Evolutionary conservation across 495 filamentous ascomycete genomes (phyloP), one percentile per base, ranked within the genome.

Genomic region (Ascobolus immersus): DNA sequence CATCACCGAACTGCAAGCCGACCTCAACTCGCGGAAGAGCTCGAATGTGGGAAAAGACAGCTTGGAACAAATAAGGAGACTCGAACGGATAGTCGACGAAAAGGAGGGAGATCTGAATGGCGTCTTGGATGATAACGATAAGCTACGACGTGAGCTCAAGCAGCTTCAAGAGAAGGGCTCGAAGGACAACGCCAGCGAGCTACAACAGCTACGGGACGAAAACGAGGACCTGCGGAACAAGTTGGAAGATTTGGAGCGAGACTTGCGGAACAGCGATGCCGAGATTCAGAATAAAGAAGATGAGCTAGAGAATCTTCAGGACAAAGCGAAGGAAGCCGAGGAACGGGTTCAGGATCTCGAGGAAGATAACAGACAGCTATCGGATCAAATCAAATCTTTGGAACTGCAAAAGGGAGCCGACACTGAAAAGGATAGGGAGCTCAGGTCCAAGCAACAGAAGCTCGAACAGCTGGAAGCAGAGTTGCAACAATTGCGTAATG

Each of bases 1-100:
- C 17, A 45, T 92, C 32, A 47, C 71, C 23, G 79, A 91, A 35
- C 56, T 81, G 27, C 70, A 77, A 40, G 66, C 64, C 7, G 69
- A 80, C 45, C 56, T 67, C 36, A 60, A 53, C 36, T 61, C 67
- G 39, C 59, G 52, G 65, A 65, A 38, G 65, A 76, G 50, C 47
- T 67, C 32, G 68, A 69, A 26, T 51, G 56, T 20, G 49, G 7
- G 47, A 50, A 21, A 42, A 50, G 19, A 36, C 74, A 24, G 62
- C 60, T 24, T 55, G n/a, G n/a, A n/a, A 55, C 34, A 36, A 53
- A 14, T 45, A 69, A 13, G 54, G 61, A 34, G 60, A 61, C 8
- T 58, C 57, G 38, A 53, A 64, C 23, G 44, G 49, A 22, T 53
- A 70, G 27, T 54, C 10, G 61, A 74, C 31, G 53, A 66, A 2